These are phyloP conservation scores for Akebia trifoliata DNA, from an alignment of 164 flowering plant genomes.

Conservation along the genomic window DNA sequence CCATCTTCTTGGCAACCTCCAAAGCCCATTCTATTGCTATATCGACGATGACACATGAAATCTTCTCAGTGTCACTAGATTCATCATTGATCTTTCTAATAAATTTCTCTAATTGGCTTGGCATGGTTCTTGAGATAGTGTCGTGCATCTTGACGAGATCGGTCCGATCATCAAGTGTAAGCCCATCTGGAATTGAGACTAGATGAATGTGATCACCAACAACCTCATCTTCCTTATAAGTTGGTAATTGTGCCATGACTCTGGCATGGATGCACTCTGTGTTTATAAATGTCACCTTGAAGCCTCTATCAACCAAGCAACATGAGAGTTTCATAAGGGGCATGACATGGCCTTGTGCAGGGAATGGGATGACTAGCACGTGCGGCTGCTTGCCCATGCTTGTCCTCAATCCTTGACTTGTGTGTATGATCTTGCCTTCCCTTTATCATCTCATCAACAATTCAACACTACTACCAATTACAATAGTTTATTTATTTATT, in stretches of 20 bases:
- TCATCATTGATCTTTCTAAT: conserved; percentile 10
- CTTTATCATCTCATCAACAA: too few relatives aligned
- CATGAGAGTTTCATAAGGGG: conserved; percentile 28
- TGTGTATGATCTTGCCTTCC: too few relatives aligned
- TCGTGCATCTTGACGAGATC: neutral
- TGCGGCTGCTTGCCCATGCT: neutral
- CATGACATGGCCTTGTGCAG: conserved; percentile 24
- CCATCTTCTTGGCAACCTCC: conserved; percentile 15
- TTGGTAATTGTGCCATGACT: conserved; percentile 3
- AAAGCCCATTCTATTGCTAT: conserved; percentile 4
- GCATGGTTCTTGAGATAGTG: neutral
- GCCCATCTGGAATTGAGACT: conserved; percentile 19
- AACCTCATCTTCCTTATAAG: neutral
- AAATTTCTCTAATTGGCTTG: conserved; percentile 10
- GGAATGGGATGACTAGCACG: conserved; percentile 3
- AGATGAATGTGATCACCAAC: conserved; percentile 6
- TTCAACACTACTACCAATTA: too few relatives aligned
- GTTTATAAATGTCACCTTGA: conserved; percentile 27
- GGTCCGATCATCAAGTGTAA: conserved; percentile 7
- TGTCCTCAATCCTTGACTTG: too few relatives aligned
- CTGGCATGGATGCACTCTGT: conserved; percentile 19
- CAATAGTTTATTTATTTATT: too few relatives aligned
- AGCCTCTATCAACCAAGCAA: conserved; percentile 21
- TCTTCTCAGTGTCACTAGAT: neutral
- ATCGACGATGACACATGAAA: conserved; percentile 19